Evolutionary conservation across 2,329 filamentous ascomycete genomes (phyloP).

Genomic region (Xylaria sp.): DNA sequence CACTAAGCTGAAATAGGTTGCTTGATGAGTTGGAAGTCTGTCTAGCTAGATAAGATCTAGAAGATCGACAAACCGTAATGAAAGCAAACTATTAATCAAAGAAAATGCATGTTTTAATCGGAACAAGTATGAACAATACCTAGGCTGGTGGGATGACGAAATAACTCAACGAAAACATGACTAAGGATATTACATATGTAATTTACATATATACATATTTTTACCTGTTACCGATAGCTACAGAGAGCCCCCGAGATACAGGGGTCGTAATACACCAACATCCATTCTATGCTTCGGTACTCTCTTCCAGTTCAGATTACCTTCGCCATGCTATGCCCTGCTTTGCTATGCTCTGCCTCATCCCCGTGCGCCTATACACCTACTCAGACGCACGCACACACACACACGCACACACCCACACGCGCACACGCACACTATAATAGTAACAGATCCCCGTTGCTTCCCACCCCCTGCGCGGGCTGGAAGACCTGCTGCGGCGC

Average conservation of each 20-base stretch:
- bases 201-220: neutral
- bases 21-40: constrained; percentile 6
- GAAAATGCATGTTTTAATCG: no score
- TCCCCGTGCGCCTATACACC: no score
- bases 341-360: no score
- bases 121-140: no score
- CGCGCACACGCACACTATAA: constrained; percentile 53
- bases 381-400: no score
- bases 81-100: constrained; percentile 3
- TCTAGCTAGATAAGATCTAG: constrained; percentile 12
- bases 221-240: neutral
- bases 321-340: neutral
- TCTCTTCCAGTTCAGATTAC: no score
- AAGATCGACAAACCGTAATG: constrained; percentile 16
- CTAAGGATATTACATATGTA: neutral
- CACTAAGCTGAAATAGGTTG: constrained; percentile 6
- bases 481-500: constrained; percentile 76
- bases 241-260: neutral
- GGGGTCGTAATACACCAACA: no score
- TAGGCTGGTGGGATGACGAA: no score
- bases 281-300: no score
- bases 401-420: no score
- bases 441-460: constrained; percentile 73
- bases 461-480: constrained; percentile 63
- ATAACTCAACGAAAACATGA: neutral